These are phyloP conservation scores for Penicillium sp. DNA, from an alignment of 2,329 filamentous ascomycete genomes.

Conservation along the genomic window DNA sequence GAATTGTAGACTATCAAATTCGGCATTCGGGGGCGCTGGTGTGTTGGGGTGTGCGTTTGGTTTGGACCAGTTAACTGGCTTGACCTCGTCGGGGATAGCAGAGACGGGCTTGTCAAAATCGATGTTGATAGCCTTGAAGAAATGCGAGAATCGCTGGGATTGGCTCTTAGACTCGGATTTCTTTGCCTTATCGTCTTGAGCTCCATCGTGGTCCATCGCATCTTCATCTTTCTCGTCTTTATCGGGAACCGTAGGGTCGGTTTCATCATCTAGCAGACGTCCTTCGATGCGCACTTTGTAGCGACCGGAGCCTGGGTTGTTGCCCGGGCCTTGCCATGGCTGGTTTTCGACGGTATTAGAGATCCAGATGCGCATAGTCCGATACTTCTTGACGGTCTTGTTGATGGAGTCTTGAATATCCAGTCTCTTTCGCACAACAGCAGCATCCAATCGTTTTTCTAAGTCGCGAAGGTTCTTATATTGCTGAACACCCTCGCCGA, in stretches of 20 bases:
- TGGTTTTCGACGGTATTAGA: constrained; percentile 94
- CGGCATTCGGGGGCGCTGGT: constrained; percentile 62
- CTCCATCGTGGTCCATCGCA: constrained; percentile 61
- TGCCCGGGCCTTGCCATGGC: constrained; percentile 67
- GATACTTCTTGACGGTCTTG: constrained; percentile 72
- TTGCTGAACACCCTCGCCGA: constrained; percentile 75
- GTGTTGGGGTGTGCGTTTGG: constrained; percentile 55
- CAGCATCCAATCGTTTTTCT: constrained; percentile 84
- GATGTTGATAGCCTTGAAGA: constrained; percentile 52
- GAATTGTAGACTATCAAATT: constrained; percentile 90
- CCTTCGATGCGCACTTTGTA: constrained; percentile 93
- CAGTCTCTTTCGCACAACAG: constrained; percentile 89
- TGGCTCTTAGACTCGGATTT: constrained; percentile 26
- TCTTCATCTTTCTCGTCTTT: constrained; percentile 45
- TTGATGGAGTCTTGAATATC: constrained; percentile 82
- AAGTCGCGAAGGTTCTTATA: constrained; percentile 83
- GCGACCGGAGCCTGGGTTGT: constrained; percentile 37
- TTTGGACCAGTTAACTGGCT: constrained; percentile 79
- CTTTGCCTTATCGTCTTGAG: constrained; percentile 28
- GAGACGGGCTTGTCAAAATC: constrained; percentile 48
- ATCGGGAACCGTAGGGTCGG: constrained; percentile 51
- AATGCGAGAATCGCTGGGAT: constrained; percentile 46
- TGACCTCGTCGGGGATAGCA: constrained; percentile 42
- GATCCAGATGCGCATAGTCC: constrained; percentile 88
- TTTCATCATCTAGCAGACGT: constrained; percentile 69